A percentile compares a stretch with the other conserved stretches of the same genome.
Conservation (phyloP, 139 green algal genomes). For the Chlorella sp. region DNA sequence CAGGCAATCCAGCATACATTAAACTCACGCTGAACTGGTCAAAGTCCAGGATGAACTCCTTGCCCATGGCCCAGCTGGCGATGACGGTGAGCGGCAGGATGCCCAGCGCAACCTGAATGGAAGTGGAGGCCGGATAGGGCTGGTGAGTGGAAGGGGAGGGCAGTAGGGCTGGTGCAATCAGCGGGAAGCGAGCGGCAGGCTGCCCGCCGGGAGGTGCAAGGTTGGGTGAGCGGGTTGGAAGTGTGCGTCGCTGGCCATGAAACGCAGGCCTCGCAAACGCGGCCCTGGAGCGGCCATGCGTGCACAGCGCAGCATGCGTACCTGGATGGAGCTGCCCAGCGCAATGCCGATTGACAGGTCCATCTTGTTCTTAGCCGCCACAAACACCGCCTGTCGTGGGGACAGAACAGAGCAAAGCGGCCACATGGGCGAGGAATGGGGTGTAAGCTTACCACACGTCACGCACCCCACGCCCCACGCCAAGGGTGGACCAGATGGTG, state of each 20-base stretch:
- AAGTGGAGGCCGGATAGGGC: constrained; percentile 28
- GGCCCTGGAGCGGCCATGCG: background rate
- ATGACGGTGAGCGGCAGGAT: constrained; percentile 86
- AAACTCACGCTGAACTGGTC: constrained; percentile 50
- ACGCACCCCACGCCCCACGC: too few relatives aligned
- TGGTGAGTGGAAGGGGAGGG: background rate
- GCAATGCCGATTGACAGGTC: constrained; percentile 86
- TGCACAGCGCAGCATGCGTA: background rate
- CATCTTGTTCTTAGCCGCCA: constrained; percentile 93
- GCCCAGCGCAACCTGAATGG: constrained; percentile 87
- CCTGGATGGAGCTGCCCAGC: constrained; percentile 80
- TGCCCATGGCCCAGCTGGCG: constrained; percentile 73
- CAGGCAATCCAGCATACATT: background rate
- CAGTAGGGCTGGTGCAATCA: too few relatives aligned
- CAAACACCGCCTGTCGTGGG: constrained; percentile 74
- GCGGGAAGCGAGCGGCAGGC: too few relatives aligned
- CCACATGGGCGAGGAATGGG: too few relatives aligned
- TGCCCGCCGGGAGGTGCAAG: background rate
- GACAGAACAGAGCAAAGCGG: too few relatives aligned
- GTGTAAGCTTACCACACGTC: too few relatives aligned
- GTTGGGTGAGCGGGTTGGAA: too few relatives aligned
- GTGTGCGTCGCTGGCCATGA: too few relatives aligned
- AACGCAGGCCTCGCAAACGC: too few relatives aligned
- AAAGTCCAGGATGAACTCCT: constrained; percentile 78
- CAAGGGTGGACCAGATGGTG: too few relatives aligned